These are phyloP conservation scores for Macrotyloma uniflorum DNA, from an alignment of 306 rosid genomes.

Conservation along the genomic window DNA sequence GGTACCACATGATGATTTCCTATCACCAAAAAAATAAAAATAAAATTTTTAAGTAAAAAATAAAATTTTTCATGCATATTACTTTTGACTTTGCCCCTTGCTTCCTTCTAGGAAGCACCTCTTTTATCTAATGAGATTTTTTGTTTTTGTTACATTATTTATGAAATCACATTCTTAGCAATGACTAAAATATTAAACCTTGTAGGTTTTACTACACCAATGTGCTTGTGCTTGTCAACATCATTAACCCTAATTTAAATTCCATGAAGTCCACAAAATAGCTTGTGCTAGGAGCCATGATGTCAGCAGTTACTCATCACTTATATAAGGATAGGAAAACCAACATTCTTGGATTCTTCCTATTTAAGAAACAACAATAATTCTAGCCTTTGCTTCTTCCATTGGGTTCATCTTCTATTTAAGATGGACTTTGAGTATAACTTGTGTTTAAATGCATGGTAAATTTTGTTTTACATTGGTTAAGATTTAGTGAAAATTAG, in stretches of 20 bases:
- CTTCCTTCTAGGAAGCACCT: constrained; percentile 51
- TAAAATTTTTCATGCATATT: neutral
- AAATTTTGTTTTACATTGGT: too few relatives aligned
- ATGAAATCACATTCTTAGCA: neutral
- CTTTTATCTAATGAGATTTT: neutral
- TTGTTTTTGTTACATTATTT: constrained; percentile 2
- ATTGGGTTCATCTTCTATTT: neutral
- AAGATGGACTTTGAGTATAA: too few relatives aligned
- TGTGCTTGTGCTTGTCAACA: constrained; percentile 13
- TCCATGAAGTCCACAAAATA: constrained; percentile 19
- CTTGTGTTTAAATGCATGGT: too few relatives aligned
- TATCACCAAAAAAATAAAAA: neutral
- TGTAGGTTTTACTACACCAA: neutral
- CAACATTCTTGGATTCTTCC: constrained; percentile 24
- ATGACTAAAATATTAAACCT: constrained; percentile 14
- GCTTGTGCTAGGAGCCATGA: neutral
- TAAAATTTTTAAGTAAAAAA: neutral
- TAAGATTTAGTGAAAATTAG: too few relatives aligned
- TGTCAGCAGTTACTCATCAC: too few relatives aligned
- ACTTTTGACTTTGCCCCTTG: constrained; percentile 45
- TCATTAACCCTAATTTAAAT: constrained; percentile 20
- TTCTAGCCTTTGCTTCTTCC: neutral
- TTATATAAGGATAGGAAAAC: neutral
- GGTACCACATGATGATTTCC: constrained; percentile 40
- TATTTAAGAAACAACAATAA: neutral